phyloP scores from a whole-genome alignment of 495 filamentous ascomycete genomes.

The Pseudevernia furfuracea region DNA sequence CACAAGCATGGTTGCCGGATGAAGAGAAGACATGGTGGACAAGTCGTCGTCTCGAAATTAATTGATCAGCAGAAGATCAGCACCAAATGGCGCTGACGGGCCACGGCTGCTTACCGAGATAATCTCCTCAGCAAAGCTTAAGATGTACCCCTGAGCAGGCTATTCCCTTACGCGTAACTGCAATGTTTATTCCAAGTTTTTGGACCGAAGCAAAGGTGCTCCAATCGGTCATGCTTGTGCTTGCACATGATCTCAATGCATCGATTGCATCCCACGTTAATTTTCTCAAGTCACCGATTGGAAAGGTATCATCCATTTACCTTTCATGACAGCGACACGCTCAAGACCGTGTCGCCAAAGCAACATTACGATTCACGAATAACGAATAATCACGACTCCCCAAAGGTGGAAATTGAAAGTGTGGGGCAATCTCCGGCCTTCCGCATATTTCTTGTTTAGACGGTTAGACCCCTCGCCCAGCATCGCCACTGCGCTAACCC shows the following conservation, averaged over 20 bases:
- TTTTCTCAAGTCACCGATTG: neutral
- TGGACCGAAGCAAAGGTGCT: neutral
- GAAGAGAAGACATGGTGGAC: neutral
- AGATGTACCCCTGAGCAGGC: neutral
- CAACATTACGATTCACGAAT: too few relatives aligned
- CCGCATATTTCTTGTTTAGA: too few relatives aligned
- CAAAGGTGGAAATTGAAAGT: neutral
- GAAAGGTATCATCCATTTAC: neutral
- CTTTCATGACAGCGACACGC: neutral
- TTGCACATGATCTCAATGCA: neutral
- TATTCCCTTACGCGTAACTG: slow-evolving; percentile 8
- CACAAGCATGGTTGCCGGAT: neutral
- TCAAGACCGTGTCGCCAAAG: neutral
- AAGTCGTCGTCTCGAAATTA: slow-evolving; percentile 4
- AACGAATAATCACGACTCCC: too few relatives aligned
- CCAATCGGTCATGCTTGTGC: neutral
- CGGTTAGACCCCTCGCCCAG: too few relatives aligned
- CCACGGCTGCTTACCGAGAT: neutral
- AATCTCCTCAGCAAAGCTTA: too few relatives aligned
- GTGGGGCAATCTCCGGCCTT: slow-evolving; percentile 5
- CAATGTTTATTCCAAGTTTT: slow-evolving; percentile 4
- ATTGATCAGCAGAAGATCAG: slow-evolving; percentile 4
- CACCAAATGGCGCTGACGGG: neutral
- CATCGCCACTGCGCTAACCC: too few relatives aligned
- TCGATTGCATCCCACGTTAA: neutral